Evolutionary conservation across 2,329 filamentous ascomycete genomes (phyloP).

Genomic region (Fusarium caatingaense): DNA sequence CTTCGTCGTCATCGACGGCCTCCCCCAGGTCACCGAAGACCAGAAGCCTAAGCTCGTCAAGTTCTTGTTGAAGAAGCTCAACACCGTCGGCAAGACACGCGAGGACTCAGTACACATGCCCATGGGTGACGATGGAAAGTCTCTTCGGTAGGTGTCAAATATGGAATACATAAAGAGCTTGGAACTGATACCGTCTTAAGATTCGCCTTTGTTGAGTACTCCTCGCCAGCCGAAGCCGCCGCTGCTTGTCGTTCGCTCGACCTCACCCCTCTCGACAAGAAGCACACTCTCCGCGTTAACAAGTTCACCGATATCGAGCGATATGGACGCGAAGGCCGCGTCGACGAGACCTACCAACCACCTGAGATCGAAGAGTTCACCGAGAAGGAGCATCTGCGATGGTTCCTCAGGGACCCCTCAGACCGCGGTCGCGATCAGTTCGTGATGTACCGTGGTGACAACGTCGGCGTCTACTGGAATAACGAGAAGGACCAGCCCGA

Average conservation of each 20-base stretch:
- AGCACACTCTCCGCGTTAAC: constrained; percentile 94
- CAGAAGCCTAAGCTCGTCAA: constrained; percentile 95
- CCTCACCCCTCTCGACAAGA: constrained; percentile 91
- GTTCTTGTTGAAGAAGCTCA: constrained; percentile 94
- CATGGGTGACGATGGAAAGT: constrained; percentile 85
- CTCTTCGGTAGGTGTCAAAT: constrained; percentile 75
- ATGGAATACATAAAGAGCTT: constrained; percentile 3
- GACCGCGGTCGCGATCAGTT: constrained; percentile 93
- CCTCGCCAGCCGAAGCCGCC: constrained; percentile 87
- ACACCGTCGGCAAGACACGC: constrained; percentile 82
- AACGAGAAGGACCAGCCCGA: constrained; percentile 94
- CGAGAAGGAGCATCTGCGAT: constrained; percentile 94
- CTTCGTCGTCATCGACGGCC: constrained; percentile 95
- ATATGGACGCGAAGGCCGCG: constrained; percentile 90
- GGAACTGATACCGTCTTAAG: constrained; percentile 57
- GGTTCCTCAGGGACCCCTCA: constrained; percentile 85
- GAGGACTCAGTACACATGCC: constrained; percentile 96
- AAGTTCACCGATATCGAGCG: constrained; percentile 98
- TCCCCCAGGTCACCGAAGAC: constrained; percentile 88
- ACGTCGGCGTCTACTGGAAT: constrained; percentile 97
- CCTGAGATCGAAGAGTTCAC: constrained; percentile 86
- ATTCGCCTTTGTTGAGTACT: constrained; percentile 97
- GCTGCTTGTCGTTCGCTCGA: constrained; percentile 91
- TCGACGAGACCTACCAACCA: constrained; percentile 89
- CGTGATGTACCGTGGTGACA: constrained; percentile 91